Base-by-base conservation (phyloP, 2,329 filamentous ascomycete species). In the Alternaria sp. region DNA sequence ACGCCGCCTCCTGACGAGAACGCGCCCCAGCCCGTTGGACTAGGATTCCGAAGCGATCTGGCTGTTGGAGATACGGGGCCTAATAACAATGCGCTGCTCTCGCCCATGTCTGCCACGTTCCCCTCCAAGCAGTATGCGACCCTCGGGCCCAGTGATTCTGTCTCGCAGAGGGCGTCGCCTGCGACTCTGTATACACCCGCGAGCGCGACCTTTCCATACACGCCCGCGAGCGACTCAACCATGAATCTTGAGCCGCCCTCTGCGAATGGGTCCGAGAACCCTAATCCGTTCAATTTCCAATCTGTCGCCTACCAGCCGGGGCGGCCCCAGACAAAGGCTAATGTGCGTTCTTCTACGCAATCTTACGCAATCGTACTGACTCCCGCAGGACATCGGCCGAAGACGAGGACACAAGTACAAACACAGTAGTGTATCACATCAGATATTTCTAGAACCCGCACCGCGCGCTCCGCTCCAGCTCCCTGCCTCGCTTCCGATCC, bases 361-460 rank as follows among this genome's bases (percentile, higher is more conserved):
- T 16, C 4, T 28, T 8, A 38, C 41, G 24, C 34, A 16, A 51
- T 14, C n/a, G 20, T 51, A 64, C 60, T 79, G 64, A 78, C 69
- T 68, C 65, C 54, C 39, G 54, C 78, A 96, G 90, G 94, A 93
- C 70, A 88, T 97, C 65, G 94, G 94, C 65, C 92, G 97, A 79
- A 89, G 95, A 67, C 90, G 94, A 62, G 95, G 95, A 64, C 95
- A 99, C 82, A 93, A 95, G 78, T 99, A 99, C 85, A 97, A 97
- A 77, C 94, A 98, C 82, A 96, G 92, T 77, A 96, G 92, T 76
- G 91, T 99, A 58, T 96, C 92, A 20, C 94, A 98, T 77, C 94
- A 97, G 79, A 96, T 98, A 79, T 97, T 98, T 79, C 92, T 96
- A 70, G 93, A 97, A 77, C 95, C 95, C 7, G 91, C 93, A 0